Evolutionary conservation across 176 grass and related monocot species (phyloP).

Genomic region (Oryza australiensis): DNA sequence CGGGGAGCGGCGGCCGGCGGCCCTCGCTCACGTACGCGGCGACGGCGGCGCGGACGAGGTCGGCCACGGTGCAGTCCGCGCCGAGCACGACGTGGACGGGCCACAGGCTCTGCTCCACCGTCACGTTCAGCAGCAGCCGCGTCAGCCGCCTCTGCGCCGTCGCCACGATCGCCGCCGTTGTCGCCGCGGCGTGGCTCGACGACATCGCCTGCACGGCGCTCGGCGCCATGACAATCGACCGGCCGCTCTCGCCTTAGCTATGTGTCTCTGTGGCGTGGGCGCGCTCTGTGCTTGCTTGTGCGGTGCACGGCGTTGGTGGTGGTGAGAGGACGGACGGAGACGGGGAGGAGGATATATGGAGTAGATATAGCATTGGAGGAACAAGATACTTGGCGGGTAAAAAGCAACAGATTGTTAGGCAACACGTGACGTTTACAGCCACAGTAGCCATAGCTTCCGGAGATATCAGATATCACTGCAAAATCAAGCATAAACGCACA

Average conservation of each 20-base stretch:
- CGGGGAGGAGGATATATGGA: background rate
- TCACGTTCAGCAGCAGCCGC: conserved; percentile 85
- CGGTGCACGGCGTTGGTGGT: background rate
- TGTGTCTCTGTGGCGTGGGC: no score
- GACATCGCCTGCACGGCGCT: background rate
- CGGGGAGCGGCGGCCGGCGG: conserved; percentile 38
- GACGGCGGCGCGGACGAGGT: conserved; percentile 56
- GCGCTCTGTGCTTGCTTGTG: background rate
- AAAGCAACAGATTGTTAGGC: background rate
- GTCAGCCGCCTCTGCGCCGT: conserved; percentile 37
- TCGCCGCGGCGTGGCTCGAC: background rate
- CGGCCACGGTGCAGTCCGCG: conserved; percentile 62
- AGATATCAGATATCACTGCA: background rate
- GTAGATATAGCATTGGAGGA: background rate
- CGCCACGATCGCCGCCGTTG: background rate
- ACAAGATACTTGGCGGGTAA: background rate
- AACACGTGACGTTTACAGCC: background rate
- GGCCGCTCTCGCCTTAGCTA: no score
- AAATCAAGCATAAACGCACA: background rate
- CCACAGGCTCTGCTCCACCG: conserved; percentile 68
- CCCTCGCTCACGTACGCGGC: conserved; percentile 54
- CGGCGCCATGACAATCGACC: background rate
- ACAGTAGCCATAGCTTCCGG: background rate
- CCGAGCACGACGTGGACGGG: conserved; percentile 70
- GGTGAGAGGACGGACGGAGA: background rate